A percentile compares a stretch with the other conserved stretches of the same genome.
phyloP scores from a whole-genome alignment of 139 green algal species.

The Yamagishiella unicocca region DNA sequence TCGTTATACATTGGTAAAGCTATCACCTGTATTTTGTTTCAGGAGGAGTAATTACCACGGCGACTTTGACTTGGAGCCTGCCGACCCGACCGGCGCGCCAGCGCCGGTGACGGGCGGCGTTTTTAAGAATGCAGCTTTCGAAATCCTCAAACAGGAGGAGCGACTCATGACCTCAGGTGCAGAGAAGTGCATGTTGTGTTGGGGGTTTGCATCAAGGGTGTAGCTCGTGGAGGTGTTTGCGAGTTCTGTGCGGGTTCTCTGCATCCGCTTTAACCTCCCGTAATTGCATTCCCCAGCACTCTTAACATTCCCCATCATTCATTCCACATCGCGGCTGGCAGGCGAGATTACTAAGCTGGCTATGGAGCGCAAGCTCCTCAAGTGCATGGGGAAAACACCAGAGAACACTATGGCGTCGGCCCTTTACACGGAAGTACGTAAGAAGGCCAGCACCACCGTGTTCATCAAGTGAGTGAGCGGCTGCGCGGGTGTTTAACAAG shows the following conservation, averaged over 20 bases:
- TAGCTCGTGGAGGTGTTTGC: too few relatives aligned
- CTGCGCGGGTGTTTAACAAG: too few relatives aligned
- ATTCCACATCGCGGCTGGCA: not conserved
- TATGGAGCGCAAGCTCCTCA: conserved; percentile 67
- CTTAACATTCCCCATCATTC: not conserved
- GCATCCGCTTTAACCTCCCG: too few relatives aligned
- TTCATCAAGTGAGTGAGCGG: conserved; percentile 69
- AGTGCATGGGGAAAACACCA: conserved; percentile 75
- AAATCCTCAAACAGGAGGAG: conserved; percentile 69
- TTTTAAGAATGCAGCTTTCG: conserved; percentile 77
- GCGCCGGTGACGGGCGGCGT: conserved; percentile 62
- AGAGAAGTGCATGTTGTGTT: not conserved
- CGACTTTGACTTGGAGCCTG: not conserved
- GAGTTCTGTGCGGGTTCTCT: too few relatives aligned
- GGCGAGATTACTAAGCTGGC: conserved; percentile 59
- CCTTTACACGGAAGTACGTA: conserved; percentile 83
- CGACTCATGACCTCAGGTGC: conserved; percentile 78
- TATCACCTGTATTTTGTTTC: not conserved
- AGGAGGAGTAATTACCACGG: not conserved
- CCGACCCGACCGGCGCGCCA: not conserved
- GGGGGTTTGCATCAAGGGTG: not conserved
- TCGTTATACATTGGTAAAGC: too few relatives aligned
- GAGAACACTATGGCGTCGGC: conserved; percentile 84
- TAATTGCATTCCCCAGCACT: too few relatives aligned
- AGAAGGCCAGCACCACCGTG: conserved; percentile 67